Base-by-base conservation (phyloP, 2,329 filamentous ascomycete species). In the Fusarium newnesense region DNA sequence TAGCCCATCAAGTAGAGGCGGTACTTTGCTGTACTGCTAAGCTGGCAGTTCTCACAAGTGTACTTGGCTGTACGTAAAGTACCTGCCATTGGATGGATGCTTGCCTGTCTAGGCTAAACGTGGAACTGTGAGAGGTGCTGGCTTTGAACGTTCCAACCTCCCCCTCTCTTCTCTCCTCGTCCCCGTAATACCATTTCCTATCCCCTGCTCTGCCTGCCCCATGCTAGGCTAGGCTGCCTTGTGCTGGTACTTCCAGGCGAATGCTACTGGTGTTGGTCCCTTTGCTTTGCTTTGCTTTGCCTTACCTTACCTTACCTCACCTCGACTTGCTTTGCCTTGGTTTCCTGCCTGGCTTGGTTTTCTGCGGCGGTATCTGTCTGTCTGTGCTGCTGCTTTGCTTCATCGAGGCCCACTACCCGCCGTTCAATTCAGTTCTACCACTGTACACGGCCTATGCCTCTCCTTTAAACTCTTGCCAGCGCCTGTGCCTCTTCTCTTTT, bases 301-400 rank as follows among this genome's bases (percentile, higher is more conserved):
- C 24, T 67, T 50, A 13, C 53, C 47, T 47, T 56, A 36, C 46
- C 44, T 28, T 39, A 47, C 59, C 49, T 64, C 42, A 32, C 39
- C 37, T 43, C 42, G n/a, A 40, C 61, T 56, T 54, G 32, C 60
- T 39, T 69, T 52, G 66, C 57, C 68, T 66, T 64, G 57, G 42
- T 69, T 69, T 69, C 69, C 60, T 72, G 72, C 68, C 71, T 72
- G 53, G 60, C 71, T 72, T 72, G 64, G 28, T 73, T 57, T 56
- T 44, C 40, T 49, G 34, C 32, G 28, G 39, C 34, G 24, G 40
- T 64, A 57, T 52, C 37, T 72, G 42, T 42, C 68, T 58, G 56
- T 69, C 47, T 52, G 47, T 34, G 30, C 47, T 50, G 54, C 62
- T 63, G 39, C 43, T 37, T 36, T 71, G 56, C 67, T 66, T 58